A percentile compares a stretch with the other conserved stretches of the same genome.
Conservation (phyloP, 2,329 filamentous ascomycete genomes). For the Diaporthe longicolla region DNA sequence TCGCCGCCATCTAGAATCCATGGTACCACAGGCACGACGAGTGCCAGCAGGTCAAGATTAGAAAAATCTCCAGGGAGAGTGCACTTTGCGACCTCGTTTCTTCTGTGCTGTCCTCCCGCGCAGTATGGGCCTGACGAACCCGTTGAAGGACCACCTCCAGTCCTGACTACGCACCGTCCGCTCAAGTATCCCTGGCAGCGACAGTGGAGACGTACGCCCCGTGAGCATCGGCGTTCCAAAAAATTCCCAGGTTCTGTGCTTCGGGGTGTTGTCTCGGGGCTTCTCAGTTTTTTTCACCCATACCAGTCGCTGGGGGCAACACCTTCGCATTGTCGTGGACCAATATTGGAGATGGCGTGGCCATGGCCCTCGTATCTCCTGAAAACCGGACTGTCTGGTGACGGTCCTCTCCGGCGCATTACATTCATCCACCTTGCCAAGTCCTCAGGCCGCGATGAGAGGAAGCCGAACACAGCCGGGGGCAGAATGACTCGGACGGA, state of each 20-base stretch:
- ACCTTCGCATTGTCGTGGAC: not conserved
- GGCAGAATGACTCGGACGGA: not conserved
- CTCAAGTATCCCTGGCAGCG: not conserved
- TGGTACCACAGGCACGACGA: not conserved
- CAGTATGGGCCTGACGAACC: not conserved
- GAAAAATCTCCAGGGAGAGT: not conserved
- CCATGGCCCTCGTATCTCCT: not conserved
- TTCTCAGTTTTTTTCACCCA: not conserved
- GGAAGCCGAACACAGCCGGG: not conserved
- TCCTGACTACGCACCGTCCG: not conserved
- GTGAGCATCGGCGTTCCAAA: not conserved
- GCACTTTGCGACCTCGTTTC: too few species aligned
- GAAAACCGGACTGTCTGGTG: not conserved
- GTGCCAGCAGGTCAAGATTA: not conserved
- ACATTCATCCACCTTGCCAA: not conserved
- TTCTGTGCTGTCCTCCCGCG: not conserved
- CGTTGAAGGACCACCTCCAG: not conserved
- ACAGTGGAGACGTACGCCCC: not conserved
- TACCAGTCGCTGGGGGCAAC: not conserved
- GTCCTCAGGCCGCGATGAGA: not conserved
- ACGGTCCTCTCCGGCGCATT: not conserved
- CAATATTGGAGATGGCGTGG: not conserved
- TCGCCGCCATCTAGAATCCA: not conserved
- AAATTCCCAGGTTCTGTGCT: not conserved
- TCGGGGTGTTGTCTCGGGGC: not conserved